These are phyloP conservation scores for Copromyces sp. DNA, from an alignment of 495 filamentous ascomycete species.

Conservation along the genomic window DNA sequence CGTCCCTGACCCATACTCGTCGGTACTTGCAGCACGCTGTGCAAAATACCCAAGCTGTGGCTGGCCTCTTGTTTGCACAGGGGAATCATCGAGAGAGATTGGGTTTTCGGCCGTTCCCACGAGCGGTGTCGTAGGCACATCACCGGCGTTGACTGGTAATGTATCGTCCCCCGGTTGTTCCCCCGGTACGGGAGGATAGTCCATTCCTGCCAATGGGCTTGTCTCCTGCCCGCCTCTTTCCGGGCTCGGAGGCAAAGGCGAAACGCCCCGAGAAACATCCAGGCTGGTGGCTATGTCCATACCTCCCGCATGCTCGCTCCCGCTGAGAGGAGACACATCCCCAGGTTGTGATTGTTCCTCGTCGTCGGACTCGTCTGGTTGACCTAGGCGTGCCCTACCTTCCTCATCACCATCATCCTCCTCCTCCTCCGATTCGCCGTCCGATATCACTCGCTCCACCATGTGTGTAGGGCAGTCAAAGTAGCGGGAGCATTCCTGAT, in stretches of 20 bases:
- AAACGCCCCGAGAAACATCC: background rate
- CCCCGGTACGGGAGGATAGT: background rate
- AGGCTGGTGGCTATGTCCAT: background rate
- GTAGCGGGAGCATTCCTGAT: conserved; percentile 33
- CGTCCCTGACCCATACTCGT: background rate
- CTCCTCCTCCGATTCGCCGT: conserved; percentile 4
- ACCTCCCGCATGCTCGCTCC: background rate
- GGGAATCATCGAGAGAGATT: conserved; percentile 3
- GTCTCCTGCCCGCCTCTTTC: background rate
- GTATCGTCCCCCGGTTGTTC: background rate
- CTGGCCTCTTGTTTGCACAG: background rate
- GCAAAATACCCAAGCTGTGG: background rate
- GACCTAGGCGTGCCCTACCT: background rate
- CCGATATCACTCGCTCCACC: conserved; percentile 18
- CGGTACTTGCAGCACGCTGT: background rate
- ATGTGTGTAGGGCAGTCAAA: conserved; percentile 35
- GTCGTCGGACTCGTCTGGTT: background rate
- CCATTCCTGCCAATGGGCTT: background rate
- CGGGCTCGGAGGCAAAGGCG: background rate
- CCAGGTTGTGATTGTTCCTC: background rate
- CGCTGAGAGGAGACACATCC: conserved; percentile 9
- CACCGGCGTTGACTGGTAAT: background rate
- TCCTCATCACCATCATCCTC: background rate
- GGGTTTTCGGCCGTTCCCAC: conserved; percentile 1
- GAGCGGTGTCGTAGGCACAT: background rate